Evolutionary conservation across 345 rosid genomes (phyloP).

Genomic region (Citrus trifoliata): DNA sequence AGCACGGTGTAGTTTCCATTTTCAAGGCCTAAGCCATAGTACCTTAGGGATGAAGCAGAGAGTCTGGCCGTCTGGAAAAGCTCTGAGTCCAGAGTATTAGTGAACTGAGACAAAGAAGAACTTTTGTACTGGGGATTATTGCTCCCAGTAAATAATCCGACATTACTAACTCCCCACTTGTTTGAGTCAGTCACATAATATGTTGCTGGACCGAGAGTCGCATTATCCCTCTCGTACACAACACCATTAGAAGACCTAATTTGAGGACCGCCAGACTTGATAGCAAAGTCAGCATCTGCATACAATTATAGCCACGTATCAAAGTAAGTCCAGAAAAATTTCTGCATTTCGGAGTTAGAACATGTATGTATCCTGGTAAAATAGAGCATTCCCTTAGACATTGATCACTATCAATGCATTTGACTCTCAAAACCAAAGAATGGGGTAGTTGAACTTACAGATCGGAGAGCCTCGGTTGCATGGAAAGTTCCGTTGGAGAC

Average conservation of each 20-base stretch:
- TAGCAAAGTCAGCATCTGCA: conserved; percentile 51
- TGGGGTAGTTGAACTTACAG: conserved; percentile 41
- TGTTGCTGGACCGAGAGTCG: conserved; percentile 55
- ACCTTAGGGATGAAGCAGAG: conserved; percentile 71
- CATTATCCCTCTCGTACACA: conserved; percentile 46
- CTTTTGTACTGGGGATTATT: conserved; percentile 26
- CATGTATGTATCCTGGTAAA: neutral
- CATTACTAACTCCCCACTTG: conserved; percentile 51
- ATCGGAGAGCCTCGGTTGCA: conserved; percentile 54
- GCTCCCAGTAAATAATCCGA: conserved; percentile 34
- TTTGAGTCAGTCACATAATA: conserved; percentile 36
- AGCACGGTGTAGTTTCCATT: conserved; percentile 67
- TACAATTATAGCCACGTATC: neutral
- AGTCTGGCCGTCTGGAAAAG: conserved; percentile 56
- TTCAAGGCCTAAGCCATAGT: conserved; percentile 79
- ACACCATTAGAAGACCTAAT: conserved; percentile 31
- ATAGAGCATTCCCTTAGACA: neutral
- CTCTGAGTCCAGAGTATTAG: conserved; percentile 33
- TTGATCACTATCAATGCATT: neutral
- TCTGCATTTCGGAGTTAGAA: neutral
- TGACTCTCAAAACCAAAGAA: neutral
- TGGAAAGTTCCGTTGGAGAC: conserved; percentile 65
- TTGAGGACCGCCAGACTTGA: conserved; percentile 69
- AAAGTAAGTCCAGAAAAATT: neutral
- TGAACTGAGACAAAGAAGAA: conserved; percentile 29